These are phyloP conservation scores for Phaffia australis DNA, from an alignment of 768 basidiomycete species.

Conservation along the genomic window DNA sequence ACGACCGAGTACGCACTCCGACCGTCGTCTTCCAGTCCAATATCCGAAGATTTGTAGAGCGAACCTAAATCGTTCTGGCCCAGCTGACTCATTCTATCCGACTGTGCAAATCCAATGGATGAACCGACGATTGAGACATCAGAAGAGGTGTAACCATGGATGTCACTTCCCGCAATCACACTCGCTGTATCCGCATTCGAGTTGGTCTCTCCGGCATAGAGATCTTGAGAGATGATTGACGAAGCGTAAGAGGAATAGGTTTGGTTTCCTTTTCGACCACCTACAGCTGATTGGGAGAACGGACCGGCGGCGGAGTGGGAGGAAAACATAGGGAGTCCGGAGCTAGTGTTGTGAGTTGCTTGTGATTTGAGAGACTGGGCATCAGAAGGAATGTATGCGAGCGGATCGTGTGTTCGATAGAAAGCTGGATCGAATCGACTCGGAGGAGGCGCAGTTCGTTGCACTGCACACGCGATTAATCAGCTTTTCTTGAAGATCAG, in stretches of 20 bases:
- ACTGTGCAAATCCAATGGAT: constrained; percentile 72
- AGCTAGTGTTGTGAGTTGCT: constrained; percentile 67
- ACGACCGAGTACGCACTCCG: constrained; percentile 31
- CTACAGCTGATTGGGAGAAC: constrained; percentile 44
- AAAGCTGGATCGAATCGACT: constrained; percentile 92
- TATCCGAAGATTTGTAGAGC: constrained; percentile 31
- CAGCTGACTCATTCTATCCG: constrained; percentile 57
- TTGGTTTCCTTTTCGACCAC: constrained; percentile 20
- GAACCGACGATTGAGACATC: constrained; percentile 8
- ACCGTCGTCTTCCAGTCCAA: constrained; percentile 34
- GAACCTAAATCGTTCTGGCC: constrained; percentile 34
- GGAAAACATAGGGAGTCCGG: constrained; percentile 73
- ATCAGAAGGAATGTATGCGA: constrained; percentile 89
- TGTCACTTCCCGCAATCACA: constrained; percentile 44
- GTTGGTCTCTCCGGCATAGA: constrained; percentile 40
- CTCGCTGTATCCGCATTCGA: constrained; percentile 50
- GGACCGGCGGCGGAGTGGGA: constrained; percentile 37
- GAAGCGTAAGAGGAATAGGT: constrained; percentile 24
- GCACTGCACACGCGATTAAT: background rate
- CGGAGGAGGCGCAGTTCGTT: constrained; percentile 39
- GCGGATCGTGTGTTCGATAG: constrained; percentile 86
- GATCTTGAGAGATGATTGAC: constrained; percentile 82
- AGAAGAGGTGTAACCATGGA: background rate
- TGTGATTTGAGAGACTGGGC: constrained; percentile 93
- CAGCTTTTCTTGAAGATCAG: background rate